phyloP scores from a whole-genome alignment of 176 grass and related monocot genomes.

The Eleusine coracana region DNA sequence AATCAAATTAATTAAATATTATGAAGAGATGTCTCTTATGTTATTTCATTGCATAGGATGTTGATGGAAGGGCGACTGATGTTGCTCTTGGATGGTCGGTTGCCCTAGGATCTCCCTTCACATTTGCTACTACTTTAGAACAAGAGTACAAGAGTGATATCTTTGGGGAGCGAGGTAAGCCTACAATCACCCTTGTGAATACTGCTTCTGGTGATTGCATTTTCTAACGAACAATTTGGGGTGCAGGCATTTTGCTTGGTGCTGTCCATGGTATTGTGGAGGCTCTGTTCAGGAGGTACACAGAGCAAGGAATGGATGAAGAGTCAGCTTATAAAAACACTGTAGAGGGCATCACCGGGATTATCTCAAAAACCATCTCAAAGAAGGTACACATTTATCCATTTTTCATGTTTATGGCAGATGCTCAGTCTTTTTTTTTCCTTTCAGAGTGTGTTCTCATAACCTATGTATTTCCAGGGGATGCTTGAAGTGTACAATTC shows the following conservation, averaged over 20 bases:
- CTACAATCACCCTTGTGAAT: not conserved
- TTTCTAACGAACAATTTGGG: not conserved
- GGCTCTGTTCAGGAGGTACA: slow-evolving; percentile 80
- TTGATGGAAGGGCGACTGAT: slow-evolving; percentile 73
- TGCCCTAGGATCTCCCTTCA: slow-evolving; percentile 84
- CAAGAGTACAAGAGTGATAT: slow-evolving; percentile 80
- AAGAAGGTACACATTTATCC: slow-evolving; percentile 50
- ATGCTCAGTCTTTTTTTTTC: not conserved
- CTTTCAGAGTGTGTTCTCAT: not conserved
- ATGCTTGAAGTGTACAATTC: slow-evolving; percentile 85
- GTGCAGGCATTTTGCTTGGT: slow-evolving; percentile 78
- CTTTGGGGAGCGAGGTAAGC: slow-evolving; percentile 57
- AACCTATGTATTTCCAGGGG: slow-evolving; percentile 37
- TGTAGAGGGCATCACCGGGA: slow-evolving; percentile 77
- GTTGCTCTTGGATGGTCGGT: slow-evolving; percentile 89
- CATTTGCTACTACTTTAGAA: slow-evolving; percentile 80
- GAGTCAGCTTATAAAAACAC: slow-evolving; percentile 76
- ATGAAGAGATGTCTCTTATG: not conserved
- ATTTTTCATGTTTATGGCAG: not conserved
- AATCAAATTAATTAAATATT: not conserved
- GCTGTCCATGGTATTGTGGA: slow-evolving; percentile 78
- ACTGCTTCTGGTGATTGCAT: not conserved
- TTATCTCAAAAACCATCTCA: slow-evolving; percentile 78
- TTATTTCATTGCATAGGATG: slow-evolving; percentile 60
- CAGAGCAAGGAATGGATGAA: slow-evolving; percentile 72